Percentiles rank a stretch among this genome's conserved stretches.
Evolutionary conservation across 2,329 filamentous ascomycete genomes (phyloP).

Genomic region (Verticillium alfalfae): DNA sequence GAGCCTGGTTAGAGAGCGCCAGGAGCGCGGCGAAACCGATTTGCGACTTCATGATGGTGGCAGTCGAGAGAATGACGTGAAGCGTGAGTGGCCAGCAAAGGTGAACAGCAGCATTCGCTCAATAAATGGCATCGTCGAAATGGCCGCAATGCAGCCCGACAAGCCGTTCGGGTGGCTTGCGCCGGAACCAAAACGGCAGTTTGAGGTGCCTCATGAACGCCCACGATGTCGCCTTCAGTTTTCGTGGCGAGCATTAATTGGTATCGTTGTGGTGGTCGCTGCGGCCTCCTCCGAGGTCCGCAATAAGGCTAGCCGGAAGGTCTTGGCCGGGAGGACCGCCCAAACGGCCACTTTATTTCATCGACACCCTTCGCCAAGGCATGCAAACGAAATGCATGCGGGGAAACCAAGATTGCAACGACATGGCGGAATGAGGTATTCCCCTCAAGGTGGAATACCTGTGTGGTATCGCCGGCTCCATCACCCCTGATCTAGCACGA

Average conservation of each 20-base stretch:
- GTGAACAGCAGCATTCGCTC: not conserved
- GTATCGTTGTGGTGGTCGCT: not conserved
- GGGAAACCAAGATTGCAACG: not conserved
- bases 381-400: not conserved
- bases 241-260: not conserved
- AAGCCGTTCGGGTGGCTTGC: not conserved
- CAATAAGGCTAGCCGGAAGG: not conserved
- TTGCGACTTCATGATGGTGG: not conserved
- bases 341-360: not conserved
- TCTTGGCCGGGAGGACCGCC: not conserved
- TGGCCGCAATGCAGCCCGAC: not conserved
- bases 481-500: not conserved
- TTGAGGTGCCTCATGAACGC: not conserved
- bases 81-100: not conserved
- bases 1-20: not conserved
- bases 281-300: not conserved
- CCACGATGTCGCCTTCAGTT: not conserved
- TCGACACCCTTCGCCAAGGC: not conserved
- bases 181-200: not conserved
- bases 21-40: slow-evolving; percentile 1
- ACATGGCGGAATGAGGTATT: not conserved
- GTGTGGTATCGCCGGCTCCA: not conserved
- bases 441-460: not conserved
- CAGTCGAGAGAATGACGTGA: not conserved
- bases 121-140: not conserved